Conservation (phyloP, 2,329 filamentous ascomycete species). For the Cercospora berteroae region DNA sequence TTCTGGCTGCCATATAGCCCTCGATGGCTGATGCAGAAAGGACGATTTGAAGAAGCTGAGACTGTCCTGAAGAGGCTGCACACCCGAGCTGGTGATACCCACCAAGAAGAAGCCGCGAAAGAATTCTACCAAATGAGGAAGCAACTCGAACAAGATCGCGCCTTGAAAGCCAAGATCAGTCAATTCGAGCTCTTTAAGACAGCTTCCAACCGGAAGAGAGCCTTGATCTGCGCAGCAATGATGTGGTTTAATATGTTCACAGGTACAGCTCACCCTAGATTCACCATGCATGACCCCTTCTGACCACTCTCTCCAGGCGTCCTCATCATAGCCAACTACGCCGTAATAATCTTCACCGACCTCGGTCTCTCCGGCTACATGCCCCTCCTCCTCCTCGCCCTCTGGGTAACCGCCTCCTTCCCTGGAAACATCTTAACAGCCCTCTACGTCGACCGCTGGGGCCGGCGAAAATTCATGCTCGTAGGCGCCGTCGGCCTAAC, state of each 20-base stretch:
- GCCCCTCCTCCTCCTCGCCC: constrained; percentile 46
- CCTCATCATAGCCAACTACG: constrained; percentile 40
- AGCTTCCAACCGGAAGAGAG: constrained; percentile 42
- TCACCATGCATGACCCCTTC: no score
- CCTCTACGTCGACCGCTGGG: constrained; percentile 43
- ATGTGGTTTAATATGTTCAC: constrained; percentile 37
- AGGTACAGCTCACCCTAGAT: constrained; percentile 20
- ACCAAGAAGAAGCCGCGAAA: constrained; percentile 40
- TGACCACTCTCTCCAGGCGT: background rate
- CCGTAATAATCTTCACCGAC: constrained; percentile 40
- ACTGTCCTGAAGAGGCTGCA: constrained; percentile 49
- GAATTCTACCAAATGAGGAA: constrained; percentile 48
- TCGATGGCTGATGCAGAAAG: constrained; percentile 30
- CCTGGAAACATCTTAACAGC: constrained; percentile 44
- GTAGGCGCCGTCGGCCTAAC: constrained; percentile 45
- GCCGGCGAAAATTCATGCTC: constrained; percentile 47
- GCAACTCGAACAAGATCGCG: constrained; percentile 44
- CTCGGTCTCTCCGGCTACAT: constrained; percentile 42
- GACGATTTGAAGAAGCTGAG: constrained; percentile 30
- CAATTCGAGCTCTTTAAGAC: constrained; percentile 46
- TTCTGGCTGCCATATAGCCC: constrained; percentile 39
- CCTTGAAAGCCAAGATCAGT: constrained; percentile 32
- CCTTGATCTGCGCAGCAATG: constrained; percentile 42
- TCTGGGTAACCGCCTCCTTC: constrained; percentile 45
- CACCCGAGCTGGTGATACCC: constrained; percentile 40